Evolutionary conservation across 2,329 filamentous ascomycete species (phyloP).

Genomic region (Arthrobotrys sphaeroides): DNA sequence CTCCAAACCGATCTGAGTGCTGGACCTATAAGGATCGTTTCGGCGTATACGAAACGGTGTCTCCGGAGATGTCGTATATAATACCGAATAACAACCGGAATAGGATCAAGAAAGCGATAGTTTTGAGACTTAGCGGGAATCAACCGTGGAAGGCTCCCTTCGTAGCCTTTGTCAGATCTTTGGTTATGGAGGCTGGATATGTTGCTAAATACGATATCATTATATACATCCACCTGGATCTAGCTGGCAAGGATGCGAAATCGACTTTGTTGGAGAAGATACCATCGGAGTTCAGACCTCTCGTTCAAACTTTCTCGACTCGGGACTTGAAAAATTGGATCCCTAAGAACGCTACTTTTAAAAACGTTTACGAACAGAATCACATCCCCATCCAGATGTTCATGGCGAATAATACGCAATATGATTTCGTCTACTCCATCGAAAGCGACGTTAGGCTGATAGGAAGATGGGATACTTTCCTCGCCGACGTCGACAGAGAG

Average conservation of each 20-base stretch:
- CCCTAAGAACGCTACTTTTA: constrained; percentile 5
- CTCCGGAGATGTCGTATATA: not conserved
- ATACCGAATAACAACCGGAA: constrained; percentile 27
- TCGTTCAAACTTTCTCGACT: constrained; percentile 24
- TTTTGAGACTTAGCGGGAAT: constrained; percentile 6
- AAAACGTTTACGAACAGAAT: constrained; percentile 30
- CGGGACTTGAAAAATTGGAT: constrained; percentile 25
- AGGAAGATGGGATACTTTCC: constrained; percentile 25
- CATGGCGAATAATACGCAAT: constrained; percentile 9
- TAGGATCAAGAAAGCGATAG: constrained; percentile 11
- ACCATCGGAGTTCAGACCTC: constrained; percentile 12
- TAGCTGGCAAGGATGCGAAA: not conserved
- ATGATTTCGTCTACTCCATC: constrained; percentile 25
- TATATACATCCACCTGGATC: constrained; percentile 36
- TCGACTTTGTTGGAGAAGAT: constrained; percentile 13
- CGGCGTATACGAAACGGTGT: constrained; percentile 11
- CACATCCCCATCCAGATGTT: constrained; percentile 25
- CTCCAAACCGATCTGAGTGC: constrained; percentile 25
- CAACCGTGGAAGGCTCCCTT: constrained; percentile 26
- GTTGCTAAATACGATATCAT: constrained; percentile 15
- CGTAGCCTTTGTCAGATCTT: constrained; percentile 3
- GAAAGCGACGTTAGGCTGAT: constrained; percentile 23
- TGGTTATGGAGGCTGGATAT: constrained; percentile 41
- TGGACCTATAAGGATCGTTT: constrained; percentile 46
- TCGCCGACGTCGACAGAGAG: constrained; percentile 26